Evolutionary conservation across 225 moss, liverwort and hornwort species (phyloP).

Genomic region (Sphagnum tenellum): DNA sequence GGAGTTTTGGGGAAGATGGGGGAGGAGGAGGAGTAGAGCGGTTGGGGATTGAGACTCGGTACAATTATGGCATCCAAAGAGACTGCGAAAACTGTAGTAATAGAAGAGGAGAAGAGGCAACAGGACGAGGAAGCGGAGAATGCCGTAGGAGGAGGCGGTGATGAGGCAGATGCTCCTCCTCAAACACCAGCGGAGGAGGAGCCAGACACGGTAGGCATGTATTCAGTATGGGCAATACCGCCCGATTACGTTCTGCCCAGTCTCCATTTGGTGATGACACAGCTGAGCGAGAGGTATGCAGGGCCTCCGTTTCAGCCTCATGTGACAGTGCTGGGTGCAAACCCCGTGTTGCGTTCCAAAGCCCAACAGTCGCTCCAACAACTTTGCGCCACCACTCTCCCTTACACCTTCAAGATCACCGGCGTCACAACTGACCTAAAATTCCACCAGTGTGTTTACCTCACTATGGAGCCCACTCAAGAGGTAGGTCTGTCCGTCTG

Average conservation of each 20-base stretch:
- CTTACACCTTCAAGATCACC: conserved; percentile 36
- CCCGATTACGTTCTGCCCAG: conserved; percentile 23
- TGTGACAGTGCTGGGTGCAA: conserved; percentile 26
- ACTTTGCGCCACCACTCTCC: conserved; percentile 32
- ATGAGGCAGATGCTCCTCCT: no score
- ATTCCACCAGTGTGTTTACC: conserved; percentile 29
- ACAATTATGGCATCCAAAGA: no score
- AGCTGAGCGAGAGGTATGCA: conserved; percentile 38
- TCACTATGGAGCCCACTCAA: conserved; percentile 32
- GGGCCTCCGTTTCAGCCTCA: conserved; percentile 39
- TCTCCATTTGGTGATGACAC: conserved; percentile 40
- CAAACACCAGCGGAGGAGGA: no score
- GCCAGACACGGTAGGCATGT: conserved; percentile 5
- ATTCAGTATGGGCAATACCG: conserved; percentile 47
- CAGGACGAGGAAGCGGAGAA: no score
- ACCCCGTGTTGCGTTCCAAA: conserved; percentile 10
- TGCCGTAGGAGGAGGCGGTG: no score
- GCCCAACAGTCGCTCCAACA: conserved; percentile 25
- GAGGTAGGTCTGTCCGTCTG: conserved; percentile 16
- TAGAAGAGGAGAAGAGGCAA: no score
- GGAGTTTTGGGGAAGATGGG: no score
- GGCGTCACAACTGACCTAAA: conserved; percentile 18
- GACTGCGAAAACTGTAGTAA: no score
- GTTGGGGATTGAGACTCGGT: no score
- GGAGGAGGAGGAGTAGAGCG: no score